Percentiles rank a stretch among this genome's conserved stretches.
phyloP scores from a whole-genome alignment of 495 filamentous ascomycete genomes.

The Tricharina praecox region DNA sequence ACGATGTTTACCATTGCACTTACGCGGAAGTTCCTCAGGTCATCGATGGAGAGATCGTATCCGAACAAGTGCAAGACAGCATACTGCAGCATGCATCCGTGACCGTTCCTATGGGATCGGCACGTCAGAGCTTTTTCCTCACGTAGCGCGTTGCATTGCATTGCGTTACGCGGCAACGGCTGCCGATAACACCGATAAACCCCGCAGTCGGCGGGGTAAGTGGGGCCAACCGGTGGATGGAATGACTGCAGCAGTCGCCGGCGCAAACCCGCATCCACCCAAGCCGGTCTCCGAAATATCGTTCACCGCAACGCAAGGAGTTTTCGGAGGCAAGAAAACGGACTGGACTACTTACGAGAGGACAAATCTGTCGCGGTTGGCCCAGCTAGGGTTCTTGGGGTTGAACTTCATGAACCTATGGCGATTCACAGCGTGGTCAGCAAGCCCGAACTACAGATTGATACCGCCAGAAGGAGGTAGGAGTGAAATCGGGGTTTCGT shows the following conservation, averaged over 20 bases:
- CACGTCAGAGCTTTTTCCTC: neutral
- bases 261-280: neutral
- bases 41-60: constrained; percentile 68
- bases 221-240: neutral
- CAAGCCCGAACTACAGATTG: too few species aligned
- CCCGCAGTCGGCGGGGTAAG: neutral
- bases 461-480: too few species aligned
- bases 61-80: constrained; percentile 92
- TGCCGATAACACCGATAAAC: neutral
- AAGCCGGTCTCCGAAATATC: too few species aligned
- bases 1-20: constrained; percentile 29
- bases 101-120: constrained; percentile 59
- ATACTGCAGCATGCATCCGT: constrained; percentile 99
- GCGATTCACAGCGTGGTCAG: neutral
- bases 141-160: neutral
- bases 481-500: neutral
- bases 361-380: constrained; percentile 94
- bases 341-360: constrained; percentile 63
- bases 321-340: too few species aligned
- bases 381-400: constrained; percentile 93
- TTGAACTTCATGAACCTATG: constrained; percentile 88
- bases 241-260: too few species aligned
- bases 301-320: too few species aligned
- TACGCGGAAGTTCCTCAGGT: constrained; percentile 91
- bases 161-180: constrained; percentile 5